phyloP scores from a whole-genome alignment of 495 filamentous ascomycete species.

The Neohortaea acidophila region DNA sequence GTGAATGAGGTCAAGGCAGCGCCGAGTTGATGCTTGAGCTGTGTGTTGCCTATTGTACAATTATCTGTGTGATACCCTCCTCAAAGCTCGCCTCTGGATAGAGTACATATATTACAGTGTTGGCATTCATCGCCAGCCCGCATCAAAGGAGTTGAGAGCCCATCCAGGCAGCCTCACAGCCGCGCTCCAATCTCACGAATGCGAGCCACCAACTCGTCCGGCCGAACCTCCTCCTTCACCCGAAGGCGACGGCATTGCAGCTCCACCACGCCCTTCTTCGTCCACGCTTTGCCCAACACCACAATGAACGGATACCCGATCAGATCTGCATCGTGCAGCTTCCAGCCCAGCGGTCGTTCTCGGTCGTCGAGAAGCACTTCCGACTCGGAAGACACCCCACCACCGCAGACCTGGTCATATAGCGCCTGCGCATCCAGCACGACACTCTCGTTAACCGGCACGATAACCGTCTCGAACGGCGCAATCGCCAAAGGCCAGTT shows the following conservation, averaged over 20 bases:
- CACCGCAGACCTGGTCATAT: constrained; percentile 36
- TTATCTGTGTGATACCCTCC: no score
- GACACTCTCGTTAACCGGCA: constrained; percentile 32
- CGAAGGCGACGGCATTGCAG: constrained; percentile 58
- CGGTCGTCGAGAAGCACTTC: constrained; percentile 72
- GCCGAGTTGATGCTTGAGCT: no score
- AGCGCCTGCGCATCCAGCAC: constrained; percentile 36
- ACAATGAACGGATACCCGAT: constrained; percentile 77
- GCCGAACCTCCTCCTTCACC: constrained; percentile 4
- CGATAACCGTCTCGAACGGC: constrained; percentile 66
- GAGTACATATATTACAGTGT: no score
- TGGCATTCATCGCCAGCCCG: no score
- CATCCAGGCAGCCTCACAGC: constrained; percentile 19
- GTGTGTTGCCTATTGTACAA: no score
- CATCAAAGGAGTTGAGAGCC: no score
- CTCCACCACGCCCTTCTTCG: constrained; percentile 44
- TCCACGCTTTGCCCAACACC: constrained; percentile 64
- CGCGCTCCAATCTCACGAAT: constrained; percentile 1
- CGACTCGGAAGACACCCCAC: constrained; percentile 15
- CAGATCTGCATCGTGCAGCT: constrained; percentile 73
- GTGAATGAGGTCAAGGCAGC: no score
- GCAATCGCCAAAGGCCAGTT: constrained; percentile 82
- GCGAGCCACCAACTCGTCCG: constrained; percentile 4
- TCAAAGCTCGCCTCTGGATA: no score
- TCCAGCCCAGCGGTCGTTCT: constrained; percentile 55